Evolutionary conservation across 2,329 filamentous ascomycete genomes (phyloP), one percentile per base, ranked within the genome.

Genomic region (Verticillium isaacii): DNA sequence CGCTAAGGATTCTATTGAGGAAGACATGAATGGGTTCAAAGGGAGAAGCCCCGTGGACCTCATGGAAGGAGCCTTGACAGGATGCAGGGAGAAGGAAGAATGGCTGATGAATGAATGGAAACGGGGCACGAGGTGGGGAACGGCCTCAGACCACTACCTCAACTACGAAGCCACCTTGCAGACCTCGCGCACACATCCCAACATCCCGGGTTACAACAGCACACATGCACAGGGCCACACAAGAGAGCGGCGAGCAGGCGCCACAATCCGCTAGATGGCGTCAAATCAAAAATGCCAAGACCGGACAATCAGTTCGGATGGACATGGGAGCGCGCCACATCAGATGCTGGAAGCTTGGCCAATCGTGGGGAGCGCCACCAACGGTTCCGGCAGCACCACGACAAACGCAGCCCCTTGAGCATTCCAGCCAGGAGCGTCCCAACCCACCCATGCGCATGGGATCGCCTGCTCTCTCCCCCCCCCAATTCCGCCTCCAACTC

Each of bases 311-410:
- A 52, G 11, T 52, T 52, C 19, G 8, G 19, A 52, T 25, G 45
- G 45, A 25, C 45, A 5, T 25, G 19, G 45, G 14, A 23, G 12
- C 12, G 61, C 63, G 61, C 61, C 59, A 63, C 59, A 50, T 52
- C 17, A 52, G 45, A 52, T 52, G 45, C n/a, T 25, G 23, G n/a
- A 11, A 52, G 45, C n/a, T 52, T 34, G 56, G 12, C 64, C 61
- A 66, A 66, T 65, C 63, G 64, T 36, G 23, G 37, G 32, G 29
- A 50, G 41, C 61, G 54, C 59, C 59, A 63, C 64, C 61, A 62
- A 62, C 63, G 58, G 56, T 62, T 65, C 63, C 63, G 64, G 64
- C 56, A 66, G 61, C 63, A 39, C 25, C 37, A 37, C 34, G 45
- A 59, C 58, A 59, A 59, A 59, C 58, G 45, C 58, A 59, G 19